Conservation (phyloP, 371 early-diverging fungal species). For the Mucor saturninus region DNA sequence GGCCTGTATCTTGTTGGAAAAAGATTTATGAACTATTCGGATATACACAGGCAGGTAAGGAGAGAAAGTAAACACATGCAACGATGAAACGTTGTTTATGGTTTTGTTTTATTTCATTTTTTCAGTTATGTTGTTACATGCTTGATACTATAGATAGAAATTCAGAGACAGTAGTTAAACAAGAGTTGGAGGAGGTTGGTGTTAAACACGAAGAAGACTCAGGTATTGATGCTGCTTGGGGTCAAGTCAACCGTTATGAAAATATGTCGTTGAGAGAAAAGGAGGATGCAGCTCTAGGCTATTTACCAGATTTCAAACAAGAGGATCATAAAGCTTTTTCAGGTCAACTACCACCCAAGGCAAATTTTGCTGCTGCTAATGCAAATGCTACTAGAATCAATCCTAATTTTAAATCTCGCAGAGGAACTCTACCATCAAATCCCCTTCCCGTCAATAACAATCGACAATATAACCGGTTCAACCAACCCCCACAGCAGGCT, state of each 20-base stretch:
- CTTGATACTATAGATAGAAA: slow-evolving; percentile 10
- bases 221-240: slow-evolving; percentile 35
- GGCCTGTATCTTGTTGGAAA: slow-evolving; percentile 38
- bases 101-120: not conserved
- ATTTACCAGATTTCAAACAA: slow-evolving; percentile 18
- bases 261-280: slow-evolving; percentile 44
- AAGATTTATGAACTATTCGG: slow-evolving; percentile 31
- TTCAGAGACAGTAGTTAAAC: not conserved
- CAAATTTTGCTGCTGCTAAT: not conserved
- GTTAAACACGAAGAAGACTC: not conserved
- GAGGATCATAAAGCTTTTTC: not conserved
- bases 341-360: too few species aligned
- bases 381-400: slow-evolving; percentile 1
- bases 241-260: slow-evolving; percentile 37
- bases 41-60: slow-evolving; percentile 13
- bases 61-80: not conserved
- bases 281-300: slow-evolving; percentile 35
- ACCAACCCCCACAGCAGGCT: not conserved
- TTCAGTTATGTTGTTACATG: slow-evolving; percentile 31
- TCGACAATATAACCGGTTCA: not conserved
- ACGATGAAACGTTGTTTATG: not conserved
- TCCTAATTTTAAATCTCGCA: slow-evolving; percentile 10
- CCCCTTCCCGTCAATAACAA: not conserved
- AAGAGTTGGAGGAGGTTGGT: not conserved
- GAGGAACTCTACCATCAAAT: not conserved